Base-by-base conservation (phyloP, 352 stramenopile species). In the Thraustotheca clavata region DNA sequence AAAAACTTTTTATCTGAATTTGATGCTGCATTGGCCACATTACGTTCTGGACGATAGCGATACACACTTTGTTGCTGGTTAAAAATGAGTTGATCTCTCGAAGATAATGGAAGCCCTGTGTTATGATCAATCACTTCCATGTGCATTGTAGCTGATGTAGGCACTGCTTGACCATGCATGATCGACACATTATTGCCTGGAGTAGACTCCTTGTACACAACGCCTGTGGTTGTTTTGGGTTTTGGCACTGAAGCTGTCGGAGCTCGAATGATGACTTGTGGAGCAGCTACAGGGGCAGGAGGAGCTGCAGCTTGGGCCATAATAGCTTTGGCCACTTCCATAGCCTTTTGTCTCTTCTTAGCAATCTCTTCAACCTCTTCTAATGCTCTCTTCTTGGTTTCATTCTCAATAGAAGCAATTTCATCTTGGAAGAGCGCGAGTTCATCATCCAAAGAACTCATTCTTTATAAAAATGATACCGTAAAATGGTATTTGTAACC, bases 1-100 rank as follows among this genome's bases (percentile, higher is more conserved):
- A 93, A 27, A 31, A 83, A 74, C 35, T 76, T 72, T 60, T 90
- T 93, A 3, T 62, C 39, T 46, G 80, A 77, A 8, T 60, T 67
- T 5, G 39, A 8, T 31, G 22, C 24, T 7, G 31, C 59, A 47
- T 60, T 43, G 16, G 31, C 31, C 14, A 67, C 29, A 26, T 79
- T 74, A 35, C 69, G 69, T 55, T 67, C 82, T 9, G 83, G 83
- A 33, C 90, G 73, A 71, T 93, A 93, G 61, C 86, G 76, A 71
- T 93, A 93, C 40, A 90, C 83, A 47, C 79, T 89, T 66, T 93
- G 83, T 69, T 93, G 83, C 47, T 76, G 73, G 67, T 88, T 89
- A 76, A 93, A 79, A 68, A 89, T 80, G 31, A 86, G 69, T 72
- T 89, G 81, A 62, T 93, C 83, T 54, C 87, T 78, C 9, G 76